Base-by-base conservation (phyloP, 306 rosid species). In the Vachellia pachyceras region DNA sequence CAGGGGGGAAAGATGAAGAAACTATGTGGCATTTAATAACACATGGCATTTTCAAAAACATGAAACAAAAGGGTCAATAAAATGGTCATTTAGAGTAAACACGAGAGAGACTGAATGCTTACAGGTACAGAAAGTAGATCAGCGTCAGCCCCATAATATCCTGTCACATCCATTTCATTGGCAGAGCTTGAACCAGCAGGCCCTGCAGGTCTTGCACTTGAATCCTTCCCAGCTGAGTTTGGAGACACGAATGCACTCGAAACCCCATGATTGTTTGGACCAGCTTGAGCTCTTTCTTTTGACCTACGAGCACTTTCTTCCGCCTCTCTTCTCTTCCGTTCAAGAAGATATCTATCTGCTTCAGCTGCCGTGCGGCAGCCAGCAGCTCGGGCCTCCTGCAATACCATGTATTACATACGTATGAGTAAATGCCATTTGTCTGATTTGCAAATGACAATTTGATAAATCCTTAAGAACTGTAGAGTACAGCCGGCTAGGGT, bases 51-150 rank as follows among this genome's bases (percentile, higher is more conserved):
- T 61, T 29, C 18, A 61, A 33, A 61, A 33, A 61, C 40, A 33
- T 13, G 40, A 61, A 61, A 11, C 36, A 60, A 60, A 60, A 29
- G 0, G 68, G 18, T 5, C 39, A 61, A 61, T 33, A 13, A 33
- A 2, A 29, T 29, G 33, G 4, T 33, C 18, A 14, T 33, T 39
- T 11, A 81, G 61, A 66, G 55, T 20, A n/a, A 75, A 79, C 12
- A 42, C 66, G 15, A 54, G 58, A 69, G 63, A 72, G 72, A 77
- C 66, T 20, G 37, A n/a, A 66, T 8, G 84, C 97, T 93, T 86
- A 95, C 99, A 75, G 94, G 83, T 84, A 90, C 97, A 58, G 97
- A 91, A 76, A 95, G 97, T 69, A 93, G 76, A 86, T 93, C 98
- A 18, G 90, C 89, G 85, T 93, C 98, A 18, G 90, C 89, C 25